Percentiles rank a stretch among this genome's conserved stretches.
Conservation (phyloP, 169 alveolate genomes). For the Plasmodium relictum region DNA sequence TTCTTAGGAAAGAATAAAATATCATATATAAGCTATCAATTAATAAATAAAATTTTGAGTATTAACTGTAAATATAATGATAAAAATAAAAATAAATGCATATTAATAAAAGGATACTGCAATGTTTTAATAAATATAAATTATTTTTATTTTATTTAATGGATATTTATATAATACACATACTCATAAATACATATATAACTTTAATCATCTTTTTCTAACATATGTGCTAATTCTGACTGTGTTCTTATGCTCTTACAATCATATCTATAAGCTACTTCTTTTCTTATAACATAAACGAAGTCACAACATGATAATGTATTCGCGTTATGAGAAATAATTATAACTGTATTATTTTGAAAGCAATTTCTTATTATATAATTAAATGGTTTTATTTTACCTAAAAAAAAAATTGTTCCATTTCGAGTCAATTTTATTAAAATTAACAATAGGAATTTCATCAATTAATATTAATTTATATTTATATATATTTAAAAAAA, state of each 20-base stretch:
- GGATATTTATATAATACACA: too few species aligned
- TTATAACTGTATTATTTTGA: conserved; percentile 79
- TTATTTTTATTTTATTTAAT: too few species aligned
- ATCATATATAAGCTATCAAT: too few species aligned
- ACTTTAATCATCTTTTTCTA: conserved; percentile 25
- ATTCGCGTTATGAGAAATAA: conserved; percentile 80
- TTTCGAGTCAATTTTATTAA: conserved; percentile 9
- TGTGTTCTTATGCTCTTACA: conserved; percentile 44
- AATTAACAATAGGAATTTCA: conserved; percentile 85
- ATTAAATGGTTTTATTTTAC: conserved; percentile 49
- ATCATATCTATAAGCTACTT: conserved; percentile 49
- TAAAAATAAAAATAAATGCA: too few species aligned
- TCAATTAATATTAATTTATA: conserved; percentile 86
- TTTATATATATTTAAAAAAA: conserved; percentile 81
- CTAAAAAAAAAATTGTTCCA: conserved; percentile 17
- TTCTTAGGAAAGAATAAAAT: too few species aligned
- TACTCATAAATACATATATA: too few species aligned
- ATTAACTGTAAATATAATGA: too few species aligned
- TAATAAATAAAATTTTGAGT: too few species aligned
- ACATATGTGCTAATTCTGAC: conserved; percentile 31
- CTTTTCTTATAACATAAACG: conserved; percentile 80
- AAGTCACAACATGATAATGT: conserved; percentile 79
- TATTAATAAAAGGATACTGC: too few species aligned
- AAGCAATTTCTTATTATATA: conserved; percentile 77
- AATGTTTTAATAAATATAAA: too few species aligned